Base-by-base conservation (phyloP, 805 yeast species). In the Pichia cabralensis region DNA sequence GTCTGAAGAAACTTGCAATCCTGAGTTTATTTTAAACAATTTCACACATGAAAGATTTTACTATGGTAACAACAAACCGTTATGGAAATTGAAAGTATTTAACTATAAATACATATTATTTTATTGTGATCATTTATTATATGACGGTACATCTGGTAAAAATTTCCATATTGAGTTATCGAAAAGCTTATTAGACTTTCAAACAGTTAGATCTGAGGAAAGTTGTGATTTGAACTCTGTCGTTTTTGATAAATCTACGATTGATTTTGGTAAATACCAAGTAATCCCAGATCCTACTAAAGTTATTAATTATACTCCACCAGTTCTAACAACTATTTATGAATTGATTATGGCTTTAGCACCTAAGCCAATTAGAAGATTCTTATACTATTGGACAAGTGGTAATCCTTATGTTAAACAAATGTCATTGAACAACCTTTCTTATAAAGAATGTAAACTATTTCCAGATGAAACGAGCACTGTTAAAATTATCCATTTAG, bases 111-210 rank as follows among this genome's bases (percentile, higher is more conserved):
- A 20, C 21, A 12, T 25, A 6, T 8, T 31, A 8, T 37, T 59
- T 22, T 39, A 39, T 17, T 52, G 50, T 33, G 56, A 60, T 26
- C 64, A 60, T 40, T 23, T 49, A 5, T 34, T 58, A n/a, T 50
- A 56, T 27, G 66, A 61, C 43, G 66, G 64, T 9, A 47, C 44
- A 8, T 44, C 60, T 8, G 61, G 56, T 6, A 34, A 38, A 14
- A 41, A 42, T 20, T 60, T 60, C 40, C 62, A 57, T 25, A 39
- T 42, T n/a, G 53, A 55, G 14, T 43, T 60, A 6, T 26, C 33
- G 1, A 36, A 27, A 11, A n/a, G n/a, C n/a, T n/a, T 8, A 18
- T 14, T 14, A 24, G 9, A 21, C 8, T 3, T 7, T 19, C 18
- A n/a, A n/a, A n/a, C 13, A 5, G 11, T n/a, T 24, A n/a, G n/a